phyloP scores from a whole-genome alignment of 1,284 basidiomycete genomes.

The Fistulinella cinereoalba region DNA sequence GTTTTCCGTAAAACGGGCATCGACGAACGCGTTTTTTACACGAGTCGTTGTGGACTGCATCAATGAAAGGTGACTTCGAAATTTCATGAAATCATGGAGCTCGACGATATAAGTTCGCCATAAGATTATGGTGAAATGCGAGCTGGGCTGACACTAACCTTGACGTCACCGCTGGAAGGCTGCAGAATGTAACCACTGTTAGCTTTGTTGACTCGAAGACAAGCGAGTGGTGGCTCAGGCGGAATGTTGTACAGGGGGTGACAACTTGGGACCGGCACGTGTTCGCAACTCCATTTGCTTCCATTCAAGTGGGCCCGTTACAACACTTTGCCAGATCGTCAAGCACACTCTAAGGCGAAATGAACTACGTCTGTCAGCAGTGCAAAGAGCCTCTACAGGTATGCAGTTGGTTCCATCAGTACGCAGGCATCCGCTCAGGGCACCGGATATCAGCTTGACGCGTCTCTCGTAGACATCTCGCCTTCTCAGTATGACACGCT shows the following conservation, averaged over 20 bases:
- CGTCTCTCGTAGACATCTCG: conserved; percentile 77
- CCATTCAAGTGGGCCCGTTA: too few species aligned
- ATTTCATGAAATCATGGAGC: background rate
- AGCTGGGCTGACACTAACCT: background rate
- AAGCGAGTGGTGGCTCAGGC: too few species aligned
- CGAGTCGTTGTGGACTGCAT: conserved; percentile 16
- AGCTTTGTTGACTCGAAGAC: too few species aligned
- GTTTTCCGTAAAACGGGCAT: conserved; percentile 11
- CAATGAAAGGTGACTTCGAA: conserved; percentile 9
- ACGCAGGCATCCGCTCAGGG: conserved; percentile 15
- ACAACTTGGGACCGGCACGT: background rate
- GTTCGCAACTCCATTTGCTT: background rate
- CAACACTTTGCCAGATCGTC: background rate
- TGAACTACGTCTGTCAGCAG: conserved; percentile 76
- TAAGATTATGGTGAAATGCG: background rate
- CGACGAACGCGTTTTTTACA: conserved; percentile 21
- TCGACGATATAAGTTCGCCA: background rate
- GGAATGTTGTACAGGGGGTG: background rate
- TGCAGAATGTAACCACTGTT: too few species aligned
- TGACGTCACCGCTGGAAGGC: background rate
- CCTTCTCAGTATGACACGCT: conserved; percentile 87
- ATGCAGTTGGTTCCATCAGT: conserved; percentile 18
- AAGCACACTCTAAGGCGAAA: conserved; percentile 27
- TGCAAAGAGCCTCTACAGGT: conserved; percentile 85
- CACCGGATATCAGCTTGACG: conserved; percentile 61